Conservation (phyloP, 1,284 basidiomycete genomes). For the Cutaneotrichosporon mucoides region DNA sequence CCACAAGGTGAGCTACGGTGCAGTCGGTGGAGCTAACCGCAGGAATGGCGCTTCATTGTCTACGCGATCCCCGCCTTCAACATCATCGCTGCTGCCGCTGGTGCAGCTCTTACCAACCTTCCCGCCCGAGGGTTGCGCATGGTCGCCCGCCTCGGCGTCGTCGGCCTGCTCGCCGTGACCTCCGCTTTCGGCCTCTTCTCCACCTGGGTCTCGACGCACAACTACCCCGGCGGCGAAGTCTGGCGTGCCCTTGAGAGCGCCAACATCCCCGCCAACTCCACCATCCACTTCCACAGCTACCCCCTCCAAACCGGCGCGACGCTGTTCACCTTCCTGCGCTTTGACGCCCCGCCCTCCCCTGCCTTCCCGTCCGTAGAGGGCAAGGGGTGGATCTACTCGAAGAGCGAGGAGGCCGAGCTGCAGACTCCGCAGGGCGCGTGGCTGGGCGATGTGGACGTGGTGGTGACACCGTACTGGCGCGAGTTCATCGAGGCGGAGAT, state of each 20-base stretch:
- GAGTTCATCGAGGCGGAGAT: constrained; percentile 7
- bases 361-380: constrained; percentile 13
- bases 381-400: constrained; percentile 66
- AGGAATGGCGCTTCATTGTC: constrained; percentile 92
- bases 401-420: constrained; percentile 62
- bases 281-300: constrained; percentile 41
- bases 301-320: constrained; percentile 77
- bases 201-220: constrained; percentile 61
- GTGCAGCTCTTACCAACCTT: constrained; percentile 21
- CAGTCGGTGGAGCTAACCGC: constrained; percentile 12
- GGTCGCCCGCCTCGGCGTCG: constrained; percentile 40
- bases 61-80: constrained; percentile 83
- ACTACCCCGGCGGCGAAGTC: constrained; percentile 88
- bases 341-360: constrained; percentile 50
- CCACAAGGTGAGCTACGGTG: constrained; percentile 58
- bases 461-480: constrained; percentile 33
- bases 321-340: constrained; percentile 72
- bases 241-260: constrained; percentile 60
- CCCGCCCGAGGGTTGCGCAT: not conserved
- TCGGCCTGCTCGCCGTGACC: constrained; percentile 56
- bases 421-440: constrained; percentile 36
- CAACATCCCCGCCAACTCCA: constrained; percentile 18
- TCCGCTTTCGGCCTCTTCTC: constrained; percentile 55
- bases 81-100: constrained; percentile 65
- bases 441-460: constrained; percentile 32